Conservation (phyloP, 768 basidiomycete species). For the Hemileccinum impolitum region DNA sequence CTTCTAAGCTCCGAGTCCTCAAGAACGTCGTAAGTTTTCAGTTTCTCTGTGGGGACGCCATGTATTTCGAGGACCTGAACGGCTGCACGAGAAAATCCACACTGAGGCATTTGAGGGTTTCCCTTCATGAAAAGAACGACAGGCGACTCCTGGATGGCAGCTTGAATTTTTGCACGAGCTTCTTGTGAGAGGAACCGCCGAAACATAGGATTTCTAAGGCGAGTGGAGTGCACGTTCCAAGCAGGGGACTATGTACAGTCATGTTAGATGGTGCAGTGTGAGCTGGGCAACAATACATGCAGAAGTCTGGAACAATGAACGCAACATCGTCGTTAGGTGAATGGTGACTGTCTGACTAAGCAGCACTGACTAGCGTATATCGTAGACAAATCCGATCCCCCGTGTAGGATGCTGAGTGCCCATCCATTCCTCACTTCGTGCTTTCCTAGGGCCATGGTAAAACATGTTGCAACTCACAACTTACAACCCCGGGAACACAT, state of each 20-base stretch:
- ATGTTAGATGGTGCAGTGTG: neutral
- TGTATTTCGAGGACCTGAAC: conserved; percentile 87
- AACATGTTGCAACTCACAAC: too few relatives aligned
- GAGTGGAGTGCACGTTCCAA: conserved; percentile 10
- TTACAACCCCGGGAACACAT: too few relatives aligned
- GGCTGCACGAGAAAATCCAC: conserved; percentile 94
- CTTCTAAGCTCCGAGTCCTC: conserved; percentile 79
- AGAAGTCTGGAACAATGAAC: conserved; percentile 11
- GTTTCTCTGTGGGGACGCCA: conserved; percentile 73
- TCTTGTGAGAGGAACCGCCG: conserved; percentile 60
- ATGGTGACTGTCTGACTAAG: too few relatives aligned
- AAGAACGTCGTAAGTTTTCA: conserved; percentile 89
- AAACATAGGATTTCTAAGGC: conserved; percentile 8
- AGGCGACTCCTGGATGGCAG: conserved; percentile 70
- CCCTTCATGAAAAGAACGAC: conserved; percentile 99
- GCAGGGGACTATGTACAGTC: conserved; percentile 2
- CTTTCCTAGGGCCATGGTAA: too few relatives aligned
- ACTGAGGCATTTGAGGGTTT: conserved; percentile 79
- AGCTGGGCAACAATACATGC: conserved; percentile 5
- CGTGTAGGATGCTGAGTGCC: too few relatives aligned
- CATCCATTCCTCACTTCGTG: too few relatives aligned
- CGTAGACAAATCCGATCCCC: too few relatives aligned
- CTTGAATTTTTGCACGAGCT: conserved; percentile 58
- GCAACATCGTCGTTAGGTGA: neutral
- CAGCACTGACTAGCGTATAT: too few relatives aligned